Base-by-base conservation (phyloP, 257 asterid species). In the Nicotiana tomentosiformis region DNA sequence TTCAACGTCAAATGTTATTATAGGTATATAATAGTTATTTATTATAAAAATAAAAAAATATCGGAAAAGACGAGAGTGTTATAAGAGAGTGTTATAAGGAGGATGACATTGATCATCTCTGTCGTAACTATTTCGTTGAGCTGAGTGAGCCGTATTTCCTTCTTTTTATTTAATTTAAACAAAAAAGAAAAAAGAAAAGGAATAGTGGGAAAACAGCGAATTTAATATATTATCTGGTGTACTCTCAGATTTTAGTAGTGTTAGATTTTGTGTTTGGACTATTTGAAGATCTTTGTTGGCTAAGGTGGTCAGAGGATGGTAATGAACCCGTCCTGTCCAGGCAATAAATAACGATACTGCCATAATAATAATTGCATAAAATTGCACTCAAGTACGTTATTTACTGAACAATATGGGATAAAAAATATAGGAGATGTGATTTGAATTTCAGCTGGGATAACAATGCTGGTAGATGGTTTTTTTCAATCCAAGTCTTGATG, bases 251-350 rank as follows among this genome's bases (percentile, higher is more conserved):
- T 80, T 82, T 64, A 72, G 84, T 66, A 30, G 82, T 70, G 86
- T 77, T 82, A 85, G 91, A 88, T 90, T 88, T 90, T 23, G 80
- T 77, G 85, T 84, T 89, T 90, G 90, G 92, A 90, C 80, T 85
- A 82, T 89, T 85, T 84, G 85, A 86, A 91, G 90, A 90, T 88
- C 90, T 87, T 86, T 89, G 93, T 90, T 92, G 91, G 89, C 74
- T 86, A 88, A 87, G 86, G 85, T 85, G 87, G 87, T 86, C 88
- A 86, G 88, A 81, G 82, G 82, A 79, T 74, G 88, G 87, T 81
- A 89, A 82, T 84, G 84, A 89, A 51, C 39, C 80, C 1, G 5
- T 84, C 87, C 84, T 68, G 85, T 49, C 84, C 84, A 51, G 55
- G 82, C 90, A 85, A 82, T 86, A 85, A 88, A 82, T 14, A 56